Percentiles rank a stretch among this genome's conserved stretches.
These are phyloP conservation scores for Mycena kentingensis DNA, from an alignment of 768 basidiomycete species.

Conservation along the genomic window DNA sequence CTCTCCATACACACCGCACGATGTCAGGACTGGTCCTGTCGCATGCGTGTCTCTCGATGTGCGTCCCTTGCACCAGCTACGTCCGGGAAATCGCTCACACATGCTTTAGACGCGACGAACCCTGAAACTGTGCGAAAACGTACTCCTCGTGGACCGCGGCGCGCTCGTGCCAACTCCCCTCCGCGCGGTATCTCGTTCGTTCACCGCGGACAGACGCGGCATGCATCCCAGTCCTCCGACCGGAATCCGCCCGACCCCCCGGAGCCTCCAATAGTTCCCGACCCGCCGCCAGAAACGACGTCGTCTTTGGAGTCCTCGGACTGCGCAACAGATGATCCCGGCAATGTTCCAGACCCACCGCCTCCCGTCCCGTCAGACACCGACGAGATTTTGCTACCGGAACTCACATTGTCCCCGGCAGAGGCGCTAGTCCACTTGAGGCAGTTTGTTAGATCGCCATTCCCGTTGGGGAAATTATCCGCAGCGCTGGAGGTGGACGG, in stretches of 20 bases:
- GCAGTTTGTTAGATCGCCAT: neutral
- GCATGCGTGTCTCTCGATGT: slow-evolving; percentile 48
- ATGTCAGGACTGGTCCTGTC: slow-evolving; percentile 51
- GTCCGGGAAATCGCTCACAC: no score
- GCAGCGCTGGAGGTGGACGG: slow-evolving; percentile 21
- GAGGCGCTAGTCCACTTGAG: neutral
- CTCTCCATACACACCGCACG: slow-evolving; percentile 34
- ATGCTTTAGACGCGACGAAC: no score
- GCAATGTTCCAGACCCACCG: slow-evolving; percentile 1
- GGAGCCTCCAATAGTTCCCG: slow-evolving; percentile 15
- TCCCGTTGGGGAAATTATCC: slow-evolving; percentile 33
- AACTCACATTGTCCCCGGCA: no score
- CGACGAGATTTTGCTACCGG: no score
- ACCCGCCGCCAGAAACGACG: slow-evolving; percentile 12
- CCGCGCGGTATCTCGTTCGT: slow-evolving; percentile 2
- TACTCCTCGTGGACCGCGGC: neutral
- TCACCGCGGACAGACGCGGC: slow-evolving; percentile 13
- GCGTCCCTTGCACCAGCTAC: no score
- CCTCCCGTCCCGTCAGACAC: no score
- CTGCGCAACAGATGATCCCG: slow-evolving; percentile 6
- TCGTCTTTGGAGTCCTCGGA: neutral
- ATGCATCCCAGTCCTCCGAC: slow-evolving; percentile 19
- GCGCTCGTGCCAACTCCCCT: neutral
- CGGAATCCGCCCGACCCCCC: slow-evolving; percentile 6
- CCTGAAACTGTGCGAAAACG: neutral